A percentile compares a stretch with the other conserved stretches of the same genome.
Conservation (phyloP, 768 basidiomycete genomes). For the Agaricus blazei region DNA sequence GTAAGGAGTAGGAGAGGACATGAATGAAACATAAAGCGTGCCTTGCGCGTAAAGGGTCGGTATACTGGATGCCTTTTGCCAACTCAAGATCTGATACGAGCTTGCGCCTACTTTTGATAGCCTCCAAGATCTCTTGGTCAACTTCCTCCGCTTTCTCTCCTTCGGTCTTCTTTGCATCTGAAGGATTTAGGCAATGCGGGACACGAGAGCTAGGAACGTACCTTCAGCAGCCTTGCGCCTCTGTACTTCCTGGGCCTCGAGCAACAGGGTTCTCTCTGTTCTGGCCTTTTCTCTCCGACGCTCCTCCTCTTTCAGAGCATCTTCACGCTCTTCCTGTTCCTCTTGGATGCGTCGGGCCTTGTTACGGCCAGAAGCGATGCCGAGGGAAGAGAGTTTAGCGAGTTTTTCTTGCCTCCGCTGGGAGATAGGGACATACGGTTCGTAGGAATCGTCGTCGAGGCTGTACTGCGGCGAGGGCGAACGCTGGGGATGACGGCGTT, state of each 20-base stretch:
- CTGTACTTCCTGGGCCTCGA: slow-evolving; percentile 96
- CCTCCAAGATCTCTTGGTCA: slow-evolving; percentile 87
- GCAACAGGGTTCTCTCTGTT: slow-evolving; percentile 80
- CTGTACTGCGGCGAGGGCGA: slow-evolving; percentile 61
- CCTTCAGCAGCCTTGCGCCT: slow-evolving; percentile 77
- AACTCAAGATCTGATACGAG: slow-evolving; percentile 91
- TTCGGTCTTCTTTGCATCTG: slow-evolving; percentile 83
- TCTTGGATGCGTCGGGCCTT: slow-evolving; percentile 46
- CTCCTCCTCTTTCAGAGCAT: slow-evolving; percentile 79
- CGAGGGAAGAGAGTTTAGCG: slow-evolving; percentile 64
- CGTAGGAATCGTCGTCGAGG: slow-evolving; percentile 64
- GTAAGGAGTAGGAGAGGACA: not conserved
- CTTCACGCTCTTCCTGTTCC: slow-evolving; percentile 65
- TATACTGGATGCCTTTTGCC: slow-evolving; percentile 89
- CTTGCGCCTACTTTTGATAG: slow-evolving; percentile 86
- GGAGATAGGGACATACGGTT: slow-evolving; percentile 83
- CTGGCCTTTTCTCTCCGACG: slow-evolving; percentile 65
- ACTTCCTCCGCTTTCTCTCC: slow-evolving; percentile 82
- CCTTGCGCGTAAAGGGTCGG: slow-evolving; percentile 81
- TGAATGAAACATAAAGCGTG: slow-evolving; percentile 22
- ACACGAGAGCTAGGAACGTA: slow-evolving; percentile 23
- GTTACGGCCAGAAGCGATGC: slow-evolving; percentile 49
- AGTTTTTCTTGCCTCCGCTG: slow-evolving; percentile 81
- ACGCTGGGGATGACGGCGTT: slow-evolving; percentile 44
- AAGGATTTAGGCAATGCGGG: slow-evolving; percentile 1